Evolutionary conservation across 257 asterid species (phyloP).

Genomic region (Gentiana straminea): DNA sequence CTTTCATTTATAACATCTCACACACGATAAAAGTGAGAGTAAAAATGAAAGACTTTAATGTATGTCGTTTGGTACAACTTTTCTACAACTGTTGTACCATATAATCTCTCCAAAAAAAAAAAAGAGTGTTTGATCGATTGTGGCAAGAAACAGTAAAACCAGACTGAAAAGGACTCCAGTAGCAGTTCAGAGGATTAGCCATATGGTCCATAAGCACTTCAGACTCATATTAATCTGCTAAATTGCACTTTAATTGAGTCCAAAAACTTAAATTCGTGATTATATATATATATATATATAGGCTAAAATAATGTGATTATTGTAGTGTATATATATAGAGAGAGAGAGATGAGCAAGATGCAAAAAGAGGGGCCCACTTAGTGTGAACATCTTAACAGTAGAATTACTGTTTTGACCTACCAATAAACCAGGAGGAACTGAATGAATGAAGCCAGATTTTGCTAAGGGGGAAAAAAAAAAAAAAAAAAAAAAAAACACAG

Average conservation of each 20-base stretch:
- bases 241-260: slow-evolving; percentile 1
- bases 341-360: slow-evolving; percentile 2
- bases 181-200: slow-evolving; percentile 6
- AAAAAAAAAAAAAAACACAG: slow-evolving; percentile 14
- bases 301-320: background rate
- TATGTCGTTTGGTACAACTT: no score
- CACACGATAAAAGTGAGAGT: no score
- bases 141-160: slow-evolving; percentile 8
- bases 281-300: background rate
- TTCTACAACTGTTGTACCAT: no score
- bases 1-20: no score
- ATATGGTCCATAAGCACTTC: background rate
- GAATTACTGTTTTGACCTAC: slow-evolving; percentile 6
- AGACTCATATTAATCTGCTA: background rate
- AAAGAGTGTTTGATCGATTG: no score
- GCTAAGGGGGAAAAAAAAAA: background rate
- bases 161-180: slow-evolving; percentile 24
- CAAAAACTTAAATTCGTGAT: background rate
- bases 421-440: background rate
- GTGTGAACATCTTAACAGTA: background rate
- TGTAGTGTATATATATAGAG: background rate
- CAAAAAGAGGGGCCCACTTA: slow-evolving; percentile 4
- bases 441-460: no score
- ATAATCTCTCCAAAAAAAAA: no score
- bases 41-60: no score